Conservation (phyloP, 768 basidiomycete species). For the Suillus occidentalis region DNA sequence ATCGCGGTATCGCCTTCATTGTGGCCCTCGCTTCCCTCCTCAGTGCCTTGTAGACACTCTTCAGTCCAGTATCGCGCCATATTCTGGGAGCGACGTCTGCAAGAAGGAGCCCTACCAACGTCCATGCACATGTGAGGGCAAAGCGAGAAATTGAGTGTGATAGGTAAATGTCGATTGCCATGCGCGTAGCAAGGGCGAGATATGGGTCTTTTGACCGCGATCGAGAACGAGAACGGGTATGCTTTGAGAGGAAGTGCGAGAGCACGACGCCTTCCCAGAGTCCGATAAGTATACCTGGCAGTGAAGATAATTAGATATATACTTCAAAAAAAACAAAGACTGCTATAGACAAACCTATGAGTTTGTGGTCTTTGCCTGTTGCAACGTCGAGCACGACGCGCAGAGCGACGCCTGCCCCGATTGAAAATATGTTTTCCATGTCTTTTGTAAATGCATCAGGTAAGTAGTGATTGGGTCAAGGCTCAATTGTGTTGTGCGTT, state of each 20-base stretch:
- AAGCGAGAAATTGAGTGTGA: conserved; percentile 53
- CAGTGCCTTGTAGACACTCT: conserved; percentile 37
- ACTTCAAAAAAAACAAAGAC: not conserved
- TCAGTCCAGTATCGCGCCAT: conserved; percentile 43
- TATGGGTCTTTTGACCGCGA: conserved; percentile 61
- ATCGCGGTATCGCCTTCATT: conserved; percentile 30
- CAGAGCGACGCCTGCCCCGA: conserved; percentile 63
- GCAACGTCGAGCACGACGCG: conserved; percentile 61
- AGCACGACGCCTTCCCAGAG: conserved; percentile 80
- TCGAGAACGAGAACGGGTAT: conserved; percentile 37
- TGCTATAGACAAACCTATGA: conserved; percentile 26
- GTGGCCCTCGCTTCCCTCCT: conserved; percentile 34
- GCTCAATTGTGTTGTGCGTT: not conserved
- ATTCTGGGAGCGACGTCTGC: conserved; percentile 50
- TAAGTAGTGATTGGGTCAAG: not conserved
- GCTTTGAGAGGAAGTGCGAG: conserved; percentile 68
- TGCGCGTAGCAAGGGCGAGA: conserved; percentile 63
- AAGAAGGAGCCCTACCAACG: conserved; percentile 51
- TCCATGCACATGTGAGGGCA: conserved; percentile 52
- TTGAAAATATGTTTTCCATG: conserved; percentile 74
- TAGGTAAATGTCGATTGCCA: conserved; percentile 69
- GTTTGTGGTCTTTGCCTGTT: conserved; percentile 31
- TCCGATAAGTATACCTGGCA: conserved; percentile 65
- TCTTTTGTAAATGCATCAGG: conserved; percentile 17
- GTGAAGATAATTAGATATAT: conserved; percentile 29